phyloP scores from a whole-genome alignment of 2,329 filamentous ascomycete genomes.

The Sclerotinia glacialis region DNA sequence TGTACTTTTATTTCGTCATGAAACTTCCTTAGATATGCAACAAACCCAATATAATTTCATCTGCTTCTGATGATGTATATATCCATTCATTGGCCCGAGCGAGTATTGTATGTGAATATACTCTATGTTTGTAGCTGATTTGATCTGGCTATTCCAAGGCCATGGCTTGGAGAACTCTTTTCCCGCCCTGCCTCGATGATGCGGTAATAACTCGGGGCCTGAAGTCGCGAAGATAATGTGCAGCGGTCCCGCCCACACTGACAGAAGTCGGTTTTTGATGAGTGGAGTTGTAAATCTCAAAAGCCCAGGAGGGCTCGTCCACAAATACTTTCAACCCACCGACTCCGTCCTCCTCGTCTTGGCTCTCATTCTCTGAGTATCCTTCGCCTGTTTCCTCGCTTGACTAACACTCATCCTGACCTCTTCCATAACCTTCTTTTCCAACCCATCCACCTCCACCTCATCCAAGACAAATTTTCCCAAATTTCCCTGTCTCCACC shows the following conservation, averaged over 20 bases:
- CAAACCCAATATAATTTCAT: too few relatives aligned
- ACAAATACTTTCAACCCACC: not conserved
- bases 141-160: too few relatives aligned
- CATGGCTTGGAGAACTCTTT: too few relatives aligned
- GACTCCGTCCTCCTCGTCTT: constrained; percentile 23
- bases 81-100: too few relatives aligned
- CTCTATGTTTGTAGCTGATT: too few relatives aligned
- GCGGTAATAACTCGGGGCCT: too few relatives aligned
- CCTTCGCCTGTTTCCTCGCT: constrained; percentile 65
- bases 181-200: too few relatives aligned
- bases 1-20: too few relatives aligned
- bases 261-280: not conserved
- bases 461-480: constrained; percentile 79
- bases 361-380: constrained; percentile 48
- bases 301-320: not conserved
- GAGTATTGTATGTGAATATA: too few relatives aligned
- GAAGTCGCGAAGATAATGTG: not conserved
- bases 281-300: not conserved
- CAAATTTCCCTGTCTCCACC: constrained; percentile 74
- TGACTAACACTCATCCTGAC: constrained; percentile 62
- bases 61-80: too few relatives aligned
- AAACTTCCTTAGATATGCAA: too few relatives aligned
- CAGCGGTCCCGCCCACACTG: not conserved
- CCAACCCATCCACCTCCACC: constrained; percentile 59
- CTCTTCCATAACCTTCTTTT: constrained; percentile 49